Percentiles rank a stretch among this genome's conserved stretches.
Conservation (phyloP, 441 rosid genomes). For the Euphorbia corollata region DNA sequence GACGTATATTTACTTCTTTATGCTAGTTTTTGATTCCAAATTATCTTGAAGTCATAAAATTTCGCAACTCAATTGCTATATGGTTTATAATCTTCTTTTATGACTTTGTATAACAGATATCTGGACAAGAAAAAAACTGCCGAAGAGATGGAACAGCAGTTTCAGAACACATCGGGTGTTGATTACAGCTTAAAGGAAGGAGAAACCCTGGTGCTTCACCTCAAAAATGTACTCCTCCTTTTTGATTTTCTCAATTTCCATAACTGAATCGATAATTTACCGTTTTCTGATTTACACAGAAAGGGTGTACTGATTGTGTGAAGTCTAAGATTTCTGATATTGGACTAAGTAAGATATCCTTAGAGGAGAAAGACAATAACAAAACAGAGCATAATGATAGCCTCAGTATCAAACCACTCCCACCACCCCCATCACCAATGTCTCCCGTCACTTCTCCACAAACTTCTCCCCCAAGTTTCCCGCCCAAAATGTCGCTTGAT, state of each 20-base stretch:
- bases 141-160: slow-evolving; percentile 95
- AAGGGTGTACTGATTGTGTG: slow-evolving; percentile 26
- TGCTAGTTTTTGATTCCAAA: too few relatives aligned
- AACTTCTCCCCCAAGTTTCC: slow-evolving; percentile 42
- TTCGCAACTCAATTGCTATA: neutral
- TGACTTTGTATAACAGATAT: slow-evolving; percentile 39
- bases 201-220: slow-evolving; percentile 68
- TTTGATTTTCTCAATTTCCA: neutral
- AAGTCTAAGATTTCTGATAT: slow-evolving; percentile 56
- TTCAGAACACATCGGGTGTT: slow-evolving; percentile 57
- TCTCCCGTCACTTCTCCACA: slow-evolving; percentile 20
- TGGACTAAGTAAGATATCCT: slow-evolving; percentile 40
- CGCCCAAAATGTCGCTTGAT: slow-evolving; percentile 29
- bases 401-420: slow-evolving; percentile 62
- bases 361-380: slow-evolving; percentile 54
- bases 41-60: neutral
- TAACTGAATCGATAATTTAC: neutral
- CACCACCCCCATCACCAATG: slow-evolving; percentile 66
- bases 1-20: slow-evolving; percentile 12
- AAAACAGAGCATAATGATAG: too few relatives aligned
- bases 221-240: slow-evolving; percentile 51
- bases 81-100: neutral
- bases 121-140: slow-evolving; percentile 93
- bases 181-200: slow-evolving; percentile 95
- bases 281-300: slow-evolving; percentile 30